These are phyloP conservation scores for Spathaspora sp. DNA, from an alignment of 1,139 yeast species.

Conservation along the genomic window DNA sequence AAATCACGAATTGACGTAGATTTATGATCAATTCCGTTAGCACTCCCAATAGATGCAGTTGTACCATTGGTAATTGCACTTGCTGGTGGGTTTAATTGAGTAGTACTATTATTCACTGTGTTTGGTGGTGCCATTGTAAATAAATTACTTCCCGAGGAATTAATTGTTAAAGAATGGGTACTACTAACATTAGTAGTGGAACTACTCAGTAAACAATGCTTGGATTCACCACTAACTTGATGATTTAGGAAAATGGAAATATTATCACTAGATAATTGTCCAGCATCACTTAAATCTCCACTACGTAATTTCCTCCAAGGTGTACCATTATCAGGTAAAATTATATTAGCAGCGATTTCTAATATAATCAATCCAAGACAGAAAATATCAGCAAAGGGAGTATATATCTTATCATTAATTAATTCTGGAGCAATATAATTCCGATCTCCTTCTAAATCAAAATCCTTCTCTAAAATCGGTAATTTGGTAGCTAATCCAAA, in stretches of 20 bases:
- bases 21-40: background rate
- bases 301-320: conserved; percentile 96
- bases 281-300: conserved; percentile 96
- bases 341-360: conserved; percentile 94
- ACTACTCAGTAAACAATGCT: background rate
- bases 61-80: background rate
- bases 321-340: conserved; percentile 92
- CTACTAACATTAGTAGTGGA: conserved; percentile 4
- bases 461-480: conserved; percentile 54
- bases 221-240: conserved; percentile 14
- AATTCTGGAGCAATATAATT: conserved; percentile 98
- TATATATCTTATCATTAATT: conserved; percentile 76
- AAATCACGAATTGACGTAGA: conserved; percentile 23
- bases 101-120: background rate
- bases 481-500: conserved; percentile 61
- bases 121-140: conserved; percentile 10
- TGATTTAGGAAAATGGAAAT: conserved; percentile 46
- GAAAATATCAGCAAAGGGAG: conserved; percentile 92
- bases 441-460: conserved; percentile 95
- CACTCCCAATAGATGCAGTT: background rate
- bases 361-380: conserved; percentile 89
- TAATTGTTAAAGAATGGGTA: conserved; percentile 2
- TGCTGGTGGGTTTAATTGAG: conserved; percentile 6
- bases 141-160: conserved; percentile 3
- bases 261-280: conserved; percentile 65